phyloP scores from a whole-genome alignment of 1,284 basidiomycete genomes.

The Leccinum fuscescens region DNA sequence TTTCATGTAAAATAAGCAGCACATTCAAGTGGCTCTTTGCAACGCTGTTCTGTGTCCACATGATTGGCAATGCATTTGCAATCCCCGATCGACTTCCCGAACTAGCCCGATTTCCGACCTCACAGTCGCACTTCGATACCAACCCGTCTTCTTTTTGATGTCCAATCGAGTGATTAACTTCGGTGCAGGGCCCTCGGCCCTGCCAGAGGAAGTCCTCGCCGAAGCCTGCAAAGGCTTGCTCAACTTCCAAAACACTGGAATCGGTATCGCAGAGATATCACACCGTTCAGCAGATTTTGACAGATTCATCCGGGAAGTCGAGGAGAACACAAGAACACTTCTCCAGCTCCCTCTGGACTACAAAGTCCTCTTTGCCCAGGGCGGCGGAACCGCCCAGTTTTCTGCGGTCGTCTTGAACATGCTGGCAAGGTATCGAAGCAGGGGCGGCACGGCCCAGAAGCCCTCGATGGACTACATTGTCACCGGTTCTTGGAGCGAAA shows the following conservation, averaged over 20 bases:
- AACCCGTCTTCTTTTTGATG: conserved; percentile 14
- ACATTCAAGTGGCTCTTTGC: neutral
- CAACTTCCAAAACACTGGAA: conserved; percentile 86
- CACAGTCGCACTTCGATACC: neutral
- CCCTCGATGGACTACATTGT: conserved; percentile 82
- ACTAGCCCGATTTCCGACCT: neutral
- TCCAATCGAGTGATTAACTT: conserved; percentile 73
- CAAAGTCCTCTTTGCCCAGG: conserved; percentile 87
- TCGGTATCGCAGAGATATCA: conserved; percentile 91
- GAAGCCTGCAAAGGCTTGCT: conserved; percentile 79
- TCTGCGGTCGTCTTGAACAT: conserved; percentile 88
- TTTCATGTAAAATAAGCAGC: neutral
- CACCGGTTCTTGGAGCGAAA: conserved; percentile 90
- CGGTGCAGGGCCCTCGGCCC: conserved; percentile 86
- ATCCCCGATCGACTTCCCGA: too few relatives aligned
- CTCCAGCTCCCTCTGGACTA: conserved; percentile 84
- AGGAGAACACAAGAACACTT: conserved; percentile 68
- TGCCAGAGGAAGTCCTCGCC: conserved; percentile 79
- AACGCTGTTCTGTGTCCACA: too few relatives aligned
- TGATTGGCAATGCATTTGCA: neutral
- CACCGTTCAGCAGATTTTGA: conserved; percentile 90
- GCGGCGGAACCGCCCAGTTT: conserved; percentile 89
- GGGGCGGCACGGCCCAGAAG: conserved; percentile 59
- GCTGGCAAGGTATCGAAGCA: conserved; percentile 73
- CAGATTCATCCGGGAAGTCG: conserved; percentile 65